These are phyloP conservation scores for Potentilla sterilis DNA, from an alignment of 306 rosid genomes.

Conservation along the genomic window DNA sequence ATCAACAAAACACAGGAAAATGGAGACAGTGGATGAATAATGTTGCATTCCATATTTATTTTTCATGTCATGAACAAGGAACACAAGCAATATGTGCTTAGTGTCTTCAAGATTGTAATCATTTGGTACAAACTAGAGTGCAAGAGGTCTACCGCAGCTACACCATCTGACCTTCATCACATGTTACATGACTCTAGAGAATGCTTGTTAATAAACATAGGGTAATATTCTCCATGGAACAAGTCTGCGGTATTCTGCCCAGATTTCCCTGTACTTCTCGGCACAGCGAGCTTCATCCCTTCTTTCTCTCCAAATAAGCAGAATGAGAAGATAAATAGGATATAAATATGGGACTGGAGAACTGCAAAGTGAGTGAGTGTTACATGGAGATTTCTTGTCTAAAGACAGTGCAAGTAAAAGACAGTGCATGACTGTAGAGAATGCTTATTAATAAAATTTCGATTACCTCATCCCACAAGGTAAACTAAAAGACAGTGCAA, in stretches of 20 bases:
- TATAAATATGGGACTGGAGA: constrained; percentile 92
- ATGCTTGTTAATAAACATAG: constrained; percentile 41
- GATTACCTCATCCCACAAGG: constrained; percentile 91
- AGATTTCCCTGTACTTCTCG: constrained; percentile 75
- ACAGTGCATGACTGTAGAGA: no score
- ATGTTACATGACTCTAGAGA: neutral
- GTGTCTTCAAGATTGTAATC: neutral
- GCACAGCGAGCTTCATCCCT: constrained; percentile 96
- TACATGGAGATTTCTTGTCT: constrained; percentile 6
- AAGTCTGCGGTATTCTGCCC: constrained; percentile 65
- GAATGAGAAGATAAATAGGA: constrained; percentile 88
- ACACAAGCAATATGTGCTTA: neutral
- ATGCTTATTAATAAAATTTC: constrained; percentile 3
- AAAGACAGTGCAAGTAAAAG: no score
- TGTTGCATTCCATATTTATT: neutral
- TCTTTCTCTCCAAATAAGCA: constrained; percentile 88
- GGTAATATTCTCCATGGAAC: constrained; percentile 98
- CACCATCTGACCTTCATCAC: neutral
- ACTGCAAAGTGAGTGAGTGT: constrained; percentile 48
- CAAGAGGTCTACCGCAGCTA: neutral
- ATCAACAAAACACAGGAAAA: neutral
- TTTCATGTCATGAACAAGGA: neutral
- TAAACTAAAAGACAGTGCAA: constrained; percentile 90
- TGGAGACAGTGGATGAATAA: neutral
- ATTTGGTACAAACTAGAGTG: constrained; percentile 9